These are phyloP conservation scores for Ramaria sp. DNA, from an alignment of 768 basidiomycete genomes.

Conservation along the genomic window DNA sequence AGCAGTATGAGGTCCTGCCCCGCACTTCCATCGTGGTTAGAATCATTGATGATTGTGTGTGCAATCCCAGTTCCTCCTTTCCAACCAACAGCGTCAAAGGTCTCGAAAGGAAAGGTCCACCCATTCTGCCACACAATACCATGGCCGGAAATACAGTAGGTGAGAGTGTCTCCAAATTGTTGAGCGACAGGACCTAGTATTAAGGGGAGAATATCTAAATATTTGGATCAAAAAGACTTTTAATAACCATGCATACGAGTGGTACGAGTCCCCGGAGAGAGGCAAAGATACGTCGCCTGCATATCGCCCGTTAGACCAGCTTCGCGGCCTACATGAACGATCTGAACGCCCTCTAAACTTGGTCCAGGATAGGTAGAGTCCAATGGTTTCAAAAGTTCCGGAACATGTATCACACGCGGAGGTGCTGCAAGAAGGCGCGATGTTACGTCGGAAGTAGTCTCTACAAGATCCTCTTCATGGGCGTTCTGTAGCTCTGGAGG, in stretches of 20 bases:
- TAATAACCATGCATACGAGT: neutral
- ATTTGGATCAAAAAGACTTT: neutral
- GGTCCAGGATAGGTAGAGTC: neutral
- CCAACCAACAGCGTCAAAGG: constrained; percentile 13
- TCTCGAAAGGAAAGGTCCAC: constrained; percentile 5
- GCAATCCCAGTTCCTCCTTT: constrained; percentile 14
- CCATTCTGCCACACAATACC: constrained; percentile 7
- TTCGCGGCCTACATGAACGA: constrained; percentile 2
- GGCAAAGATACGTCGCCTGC: constrained; percentile 8
- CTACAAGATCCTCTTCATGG: neutral
- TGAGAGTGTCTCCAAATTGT: constrained; percentile 1
- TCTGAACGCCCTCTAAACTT: neutral
- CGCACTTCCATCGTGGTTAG: constrained; percentile 5
- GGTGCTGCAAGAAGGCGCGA: neutral
- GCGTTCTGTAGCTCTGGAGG: neutral
- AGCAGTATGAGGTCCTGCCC: constrained; percentile 12
- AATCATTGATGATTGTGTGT: constrained; percentile 16
- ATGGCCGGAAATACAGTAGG: constrained; percentile 6
- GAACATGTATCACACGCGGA: constrained; percentile 4
- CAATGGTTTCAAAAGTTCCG: neutral
- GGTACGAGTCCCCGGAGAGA: constrained; percentile 6
- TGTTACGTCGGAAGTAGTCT: neutral
- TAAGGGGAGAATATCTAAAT: neutral
- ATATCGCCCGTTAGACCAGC: neutral
- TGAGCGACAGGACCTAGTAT: constrained; percentile 4